Evolutionary conservation across 73 alveolate genomes (phyloP).

Genomic region (Blepharisma stoltei): DNA sequence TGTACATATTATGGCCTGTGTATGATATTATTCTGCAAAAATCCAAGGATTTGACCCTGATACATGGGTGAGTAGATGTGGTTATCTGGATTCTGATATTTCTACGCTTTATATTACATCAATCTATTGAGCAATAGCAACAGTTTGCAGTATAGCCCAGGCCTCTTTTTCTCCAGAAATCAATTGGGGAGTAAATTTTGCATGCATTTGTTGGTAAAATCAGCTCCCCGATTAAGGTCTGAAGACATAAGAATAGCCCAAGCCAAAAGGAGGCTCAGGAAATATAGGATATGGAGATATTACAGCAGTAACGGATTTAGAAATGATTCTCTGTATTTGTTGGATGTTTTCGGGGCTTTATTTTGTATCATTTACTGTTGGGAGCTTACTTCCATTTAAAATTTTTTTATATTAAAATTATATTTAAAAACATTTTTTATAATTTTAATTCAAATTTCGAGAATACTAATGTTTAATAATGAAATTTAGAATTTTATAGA

Average conservation of each 20-base stretch:
- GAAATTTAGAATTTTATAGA: too few relatives aligned
- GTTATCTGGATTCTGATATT: constrained; percentile 33
- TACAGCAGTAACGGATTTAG: constrained; percentile 43
- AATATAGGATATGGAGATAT: constrained; percentile 81
- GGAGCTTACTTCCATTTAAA: too few relatives aligned
- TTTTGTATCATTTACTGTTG: constrained; percentile 71
- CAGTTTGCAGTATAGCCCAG: constrained; percentile 68
- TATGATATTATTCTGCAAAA: neutral
- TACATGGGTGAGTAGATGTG: constrained; percentile 77
- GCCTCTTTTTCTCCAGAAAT: too few relatives aligned
- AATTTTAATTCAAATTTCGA: too few relatives aligned
- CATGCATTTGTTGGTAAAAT: too few relatives aligned
- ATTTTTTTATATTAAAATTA: too few relatives aligned
- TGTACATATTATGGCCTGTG: neutral
- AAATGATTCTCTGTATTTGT: constrained; percentile 43
- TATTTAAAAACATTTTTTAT: too few relatives aligned
- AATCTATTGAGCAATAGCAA: constrained; percentile 63
- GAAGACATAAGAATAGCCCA: too few relatives aligned
- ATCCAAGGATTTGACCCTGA: constrained; percentile 36
- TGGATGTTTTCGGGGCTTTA: constrained; percentile 71
- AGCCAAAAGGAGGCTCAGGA: too few relatives aligned
- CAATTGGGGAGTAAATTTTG: too few relatives aligned
- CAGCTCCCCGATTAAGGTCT: too few relatives aligned
- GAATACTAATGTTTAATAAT: too few relatives aligned
- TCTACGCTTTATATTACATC: constrained; percentile 52